Base-by-base conservation (phyloP, 495 filamentous ascomycete species). In the Bombardia bombarda region DNA sequence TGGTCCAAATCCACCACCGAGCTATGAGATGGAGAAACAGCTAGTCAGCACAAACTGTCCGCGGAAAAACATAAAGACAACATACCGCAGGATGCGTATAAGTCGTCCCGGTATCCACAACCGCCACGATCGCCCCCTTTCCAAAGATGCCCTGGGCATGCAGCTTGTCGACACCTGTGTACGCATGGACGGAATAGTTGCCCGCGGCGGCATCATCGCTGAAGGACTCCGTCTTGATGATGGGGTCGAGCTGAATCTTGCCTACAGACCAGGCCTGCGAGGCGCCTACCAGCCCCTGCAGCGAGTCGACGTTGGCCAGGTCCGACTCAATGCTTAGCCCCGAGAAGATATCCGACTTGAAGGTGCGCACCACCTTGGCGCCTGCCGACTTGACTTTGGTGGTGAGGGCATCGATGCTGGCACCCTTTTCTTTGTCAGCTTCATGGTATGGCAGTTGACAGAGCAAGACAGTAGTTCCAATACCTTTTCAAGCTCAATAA, bases 61-160 rank as follows among this genome's bases (percentile, higher is more conserved):
- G n/a, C n/a, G n/a, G n/a, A n/a, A n/a, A n/a, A n/a, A n/a, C n/a
- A n/a, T n/a, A n/a, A n/a, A n/a, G n/a, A n/a, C n/a, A 14, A 23
- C 38, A 30, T 47, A 57, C 56, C 28, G 66, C 69, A 16, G 66
- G 64, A 39, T 73, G 68, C 3, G 32, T 63, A 42, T 73, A 75
- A 44, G 71, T 62, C 37, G 64, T 58, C 17, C 68, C 71, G 13
- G 62, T 65, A 35, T 75, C 71, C 5, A 74, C 55, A 30, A 61
- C 22, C 10, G 56, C 61, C 31, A 64, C 34, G 1, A 43, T 47
- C 16, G 48, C 58, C 5, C 58, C 58, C 32, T 55, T 49, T 4
- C 61, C 61, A 19, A 51, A 42, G 31, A 64, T 51, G 8, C 61
- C 61, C 21, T 35, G 40, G n/a, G 36, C 35, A 24, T 64, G 61